Percentiles rank a stretch among this genome's conserved stretches.
These are phyloP conservation scores for Achaetomiella virescens DNA, from an alignment of 495 filamentous ascomycete genomes.

Conservation along the genomic window DNA sequence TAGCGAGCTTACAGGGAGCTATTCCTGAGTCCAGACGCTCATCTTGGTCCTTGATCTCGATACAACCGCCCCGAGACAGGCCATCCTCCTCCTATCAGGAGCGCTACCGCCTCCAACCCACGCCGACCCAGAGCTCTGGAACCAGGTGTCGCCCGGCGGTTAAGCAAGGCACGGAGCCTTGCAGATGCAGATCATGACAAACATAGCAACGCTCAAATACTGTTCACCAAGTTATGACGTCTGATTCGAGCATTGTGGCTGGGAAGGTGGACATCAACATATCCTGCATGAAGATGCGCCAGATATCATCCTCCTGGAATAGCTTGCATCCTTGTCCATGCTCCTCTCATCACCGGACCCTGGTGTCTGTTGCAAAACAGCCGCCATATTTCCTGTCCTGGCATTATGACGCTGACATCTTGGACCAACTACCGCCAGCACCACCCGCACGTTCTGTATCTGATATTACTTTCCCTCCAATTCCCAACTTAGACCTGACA, in stretches of 20 bases:
- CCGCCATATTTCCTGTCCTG: no score
- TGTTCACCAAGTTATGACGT: background rate
- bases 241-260: no score
- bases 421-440: background rate
- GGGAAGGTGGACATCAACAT: no score
- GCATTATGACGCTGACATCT: no score
- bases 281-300: no score
- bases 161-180: slow-evolving; percentile 7
- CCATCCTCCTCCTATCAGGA: background rate
- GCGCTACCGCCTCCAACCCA: background rate
- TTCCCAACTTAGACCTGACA: slow-evolving; percentile 5
- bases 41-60: no score
- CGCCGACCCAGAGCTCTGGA: background rate
- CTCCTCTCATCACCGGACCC: no score
- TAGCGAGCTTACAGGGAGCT: background rate
- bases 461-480: background rate
- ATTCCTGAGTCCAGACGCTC: background rate
- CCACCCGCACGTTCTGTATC: background rate
- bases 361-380: no score
- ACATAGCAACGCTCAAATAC: background rate
- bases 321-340: no score
- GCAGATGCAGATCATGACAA: slow-evolving; percentile 3
- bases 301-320: no score
- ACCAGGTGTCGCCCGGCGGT: background rate
- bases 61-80: background rate